Conservation (phyloP, 106 monocot species). For the Dioscorea dumetorum region DNA sequence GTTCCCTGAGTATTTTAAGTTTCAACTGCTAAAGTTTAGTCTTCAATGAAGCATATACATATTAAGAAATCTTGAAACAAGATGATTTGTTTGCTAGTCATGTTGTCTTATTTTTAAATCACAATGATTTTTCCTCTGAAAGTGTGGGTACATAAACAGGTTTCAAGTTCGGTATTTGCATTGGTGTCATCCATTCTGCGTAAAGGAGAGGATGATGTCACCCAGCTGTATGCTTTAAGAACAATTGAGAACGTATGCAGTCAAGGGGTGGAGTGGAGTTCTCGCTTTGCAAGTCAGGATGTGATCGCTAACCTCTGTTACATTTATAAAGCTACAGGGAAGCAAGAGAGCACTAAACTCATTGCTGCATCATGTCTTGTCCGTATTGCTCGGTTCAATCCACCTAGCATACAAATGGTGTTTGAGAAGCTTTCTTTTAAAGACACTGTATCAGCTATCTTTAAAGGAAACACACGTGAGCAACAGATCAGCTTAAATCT, state of each 20-base stretch:
- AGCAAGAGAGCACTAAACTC: slow-evolving; percentile 81
- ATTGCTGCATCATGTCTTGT: slow-evolving; percentile 95
- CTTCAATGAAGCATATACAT: too few species aligned
- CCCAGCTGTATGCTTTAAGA: slow-evolving; percentile 87
- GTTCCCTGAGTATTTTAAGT: too few species aligned
- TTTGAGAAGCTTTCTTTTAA: slow-evolving; percentile 81
- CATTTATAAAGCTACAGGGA: slow-evolving; percentile 83
- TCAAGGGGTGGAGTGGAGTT: slow-evolving; percentile 84
- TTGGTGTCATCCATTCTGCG: slow-evolving; percentile 84
- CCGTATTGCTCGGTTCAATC: slow-evolving; percentile 68
- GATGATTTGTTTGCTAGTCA: not conserved
- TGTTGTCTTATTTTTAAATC: not conserved
- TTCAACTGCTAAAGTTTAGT: too few species aligned
- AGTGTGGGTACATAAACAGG: slow-evolving; percentile 24
- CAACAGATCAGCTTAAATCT: slow-evolving; percentile 80
- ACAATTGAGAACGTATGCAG: slow-evolving; percentile 89
- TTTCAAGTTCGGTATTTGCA: slow-evolving; percentile 71
- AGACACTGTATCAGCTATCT: slow-evolving; percentile 51
- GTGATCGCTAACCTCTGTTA: slow-evolving; percentile 75
- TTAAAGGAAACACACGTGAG: slow-evolving; percentile 68
- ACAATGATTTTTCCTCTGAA: not conserved
- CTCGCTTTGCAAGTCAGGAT: slow-evolving; percentile 77
- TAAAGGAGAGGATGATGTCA: slow-evolving; percentile 89
- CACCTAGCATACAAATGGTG: slow-evolving; percentile 48
- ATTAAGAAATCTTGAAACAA: not conserved